These are phyloP conservation scores for Thraustotheca clavata DNA, from an alignment of 352 stramenopile species.

Conservation along the genomic window DNA sequence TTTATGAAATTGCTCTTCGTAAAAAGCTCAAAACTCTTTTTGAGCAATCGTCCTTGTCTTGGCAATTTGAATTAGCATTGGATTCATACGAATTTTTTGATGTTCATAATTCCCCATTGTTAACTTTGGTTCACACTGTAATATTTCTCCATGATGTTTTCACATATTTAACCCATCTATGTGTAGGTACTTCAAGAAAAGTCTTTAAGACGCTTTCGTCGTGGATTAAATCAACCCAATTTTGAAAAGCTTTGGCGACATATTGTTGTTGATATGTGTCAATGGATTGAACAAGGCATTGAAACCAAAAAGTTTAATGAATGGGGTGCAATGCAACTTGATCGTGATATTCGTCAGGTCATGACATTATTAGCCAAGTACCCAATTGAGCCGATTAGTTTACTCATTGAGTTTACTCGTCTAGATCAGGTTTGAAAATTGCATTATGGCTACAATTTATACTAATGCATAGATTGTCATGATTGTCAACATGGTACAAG, in stretches of 20 bases:
- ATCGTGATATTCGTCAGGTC: slow-evolving; percentile 61
- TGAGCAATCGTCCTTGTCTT: slow-evolving; percentile 28
- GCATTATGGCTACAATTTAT: neutral
- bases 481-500: slow-evolving; percentile 72
- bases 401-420: slow-evolving; percentile 56
- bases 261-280: slow-evolving; percentile 47
- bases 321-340: slow-evolving; percentile 64
- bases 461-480: slow-evolving; percentile 31
- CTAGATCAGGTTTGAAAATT: slow-evolving; percentile 48
- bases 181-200: slow-evolving; percentile 54
- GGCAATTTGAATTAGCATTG: slow-evolving; percentile 58
- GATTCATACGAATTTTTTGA: slow-evolving; percentile 55
- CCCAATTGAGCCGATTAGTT: slow-evolving; percentile 40
- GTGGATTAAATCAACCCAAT: slow-evolving; percentile 38
- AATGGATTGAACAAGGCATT: slow-evolving; percentile 51
- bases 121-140: slow-evolving; percentile 47
- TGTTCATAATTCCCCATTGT: slow-evolving; percentile 51
- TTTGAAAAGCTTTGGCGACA: slow-evolving; percentile 65
- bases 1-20: slow-evolving; percentile 24
- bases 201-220: slow-evolving; percentile 50
- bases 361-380: slow-evolving; percentile 42
- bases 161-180: no score
- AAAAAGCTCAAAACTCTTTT: neutral
- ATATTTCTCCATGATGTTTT: neutral
- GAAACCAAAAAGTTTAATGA: slow-evolving; percentile 63